A percentile compares a stretch with the other conserved stretches of the same genome.
These are phyloP conservation scores for Fusarium coicis DNA, from an alignment of 2,329 filamentous ascomycete species.

Conservation along the genomic window DNA sequence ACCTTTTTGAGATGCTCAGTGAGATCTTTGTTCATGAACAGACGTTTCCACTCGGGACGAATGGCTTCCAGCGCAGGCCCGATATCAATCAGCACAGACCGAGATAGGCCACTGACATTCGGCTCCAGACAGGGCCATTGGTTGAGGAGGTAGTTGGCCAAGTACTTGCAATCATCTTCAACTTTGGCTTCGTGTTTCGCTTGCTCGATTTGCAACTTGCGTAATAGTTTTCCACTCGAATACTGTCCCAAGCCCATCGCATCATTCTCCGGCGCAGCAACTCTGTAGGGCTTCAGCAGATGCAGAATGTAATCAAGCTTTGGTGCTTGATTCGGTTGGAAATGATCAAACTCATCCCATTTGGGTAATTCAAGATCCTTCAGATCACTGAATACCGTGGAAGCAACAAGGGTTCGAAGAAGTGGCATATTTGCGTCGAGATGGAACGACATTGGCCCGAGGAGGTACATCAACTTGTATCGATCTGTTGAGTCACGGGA, in stretches of 20 bases:
- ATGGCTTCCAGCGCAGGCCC: slow-evolving; percentile 37
- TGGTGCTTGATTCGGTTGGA: slow-evolving; percentile 36
- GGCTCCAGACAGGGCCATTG: slow-evolving; percentile 45
- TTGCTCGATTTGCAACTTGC: slow-evolving; percentile 33
- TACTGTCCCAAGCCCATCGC: slow-evolving; percentile 25
- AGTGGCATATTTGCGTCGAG: slow-evolving; percentile 33
- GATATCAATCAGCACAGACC: slow-evolving; percentile 37
- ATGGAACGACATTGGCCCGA: slow-evolving; percentile 39
- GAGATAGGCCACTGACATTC: slow-evolving; percentile 17
- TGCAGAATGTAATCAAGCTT: slow-evolving; percentile 29
- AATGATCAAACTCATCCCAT: slow-evolving; percentile 38
- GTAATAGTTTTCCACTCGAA: slow-evolving; percentile 37
- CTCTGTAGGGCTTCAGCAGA: slow-evolving; percentile 36
- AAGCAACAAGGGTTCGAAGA: slow-evolving; percentile 36
- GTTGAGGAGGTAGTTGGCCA: slow-evolving; percentile 35
- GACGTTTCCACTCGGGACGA: slow-evolving; percentile 41
- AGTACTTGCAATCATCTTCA: slow-evolving; percentile 39
- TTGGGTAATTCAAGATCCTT: slow-evolving; percentile 20
- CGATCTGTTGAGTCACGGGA: slow-evolving; percentile 9
- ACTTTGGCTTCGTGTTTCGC: slow-evolving; percentile 34
- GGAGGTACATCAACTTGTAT: slow-evolving; percentile 38
- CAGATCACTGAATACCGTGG: slow-evolving; percentile 35
- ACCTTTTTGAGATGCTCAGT: slow-evolving; percentile 31
- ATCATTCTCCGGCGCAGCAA: slow-evolving; percentile 7
- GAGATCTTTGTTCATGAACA: slow-evolving; percentile 38